Conservation (phyloP, 73 alveolate species). For the Blepharisma japonicum region DNA sequence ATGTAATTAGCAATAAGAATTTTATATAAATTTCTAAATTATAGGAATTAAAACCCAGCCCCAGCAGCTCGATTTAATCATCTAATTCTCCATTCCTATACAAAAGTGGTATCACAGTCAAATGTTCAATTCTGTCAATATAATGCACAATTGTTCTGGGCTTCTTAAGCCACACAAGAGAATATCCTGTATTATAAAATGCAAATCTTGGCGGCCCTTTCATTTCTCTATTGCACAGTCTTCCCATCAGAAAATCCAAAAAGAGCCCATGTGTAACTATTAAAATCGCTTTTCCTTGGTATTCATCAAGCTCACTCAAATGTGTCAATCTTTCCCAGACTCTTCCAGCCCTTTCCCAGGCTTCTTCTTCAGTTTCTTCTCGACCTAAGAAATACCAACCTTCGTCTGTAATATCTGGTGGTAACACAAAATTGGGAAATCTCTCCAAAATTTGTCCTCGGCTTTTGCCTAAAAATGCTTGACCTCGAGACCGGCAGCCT, state of each 20-base stretch:
- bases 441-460: background rate
- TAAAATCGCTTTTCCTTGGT: slow-evolving; percentile 14
- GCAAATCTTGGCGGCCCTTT: slow-evolving; percentile 21
- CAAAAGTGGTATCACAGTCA: slow-evolving; percentile 22
- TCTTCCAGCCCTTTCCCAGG: slow-evolving; percentile 10
- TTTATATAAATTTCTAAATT: no score
- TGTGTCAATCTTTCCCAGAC: slow-evolving; percentile 15
- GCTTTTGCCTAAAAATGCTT: background rate
- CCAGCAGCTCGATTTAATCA: no score
- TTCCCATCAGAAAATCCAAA: slow-evolving; percentile 9
- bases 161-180: slow-evolving; percentile 21
- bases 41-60: no score
- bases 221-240: slow-evolving; percentile 16
- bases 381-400: background rate
- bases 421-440: slow-evolving; percentile 2
- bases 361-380: slow-evolving; percentile 22
- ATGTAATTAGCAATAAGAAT: no score
- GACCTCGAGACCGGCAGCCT: slow-evolving; percentile 1
- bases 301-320: background rate
- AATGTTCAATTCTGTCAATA: slow-evolving; percentile 25
- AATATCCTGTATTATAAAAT: slow-evolving; percentile 10
- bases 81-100: slow-evolving; percentile 26
- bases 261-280: slow-evolving; percentile 17
- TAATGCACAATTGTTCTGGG: background rate
- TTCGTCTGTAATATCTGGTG: background rate